Evolutionary conservation across 441 rosid genomes (phyloP).

Genomic region (Metrosideros polymorpha): DNA sequence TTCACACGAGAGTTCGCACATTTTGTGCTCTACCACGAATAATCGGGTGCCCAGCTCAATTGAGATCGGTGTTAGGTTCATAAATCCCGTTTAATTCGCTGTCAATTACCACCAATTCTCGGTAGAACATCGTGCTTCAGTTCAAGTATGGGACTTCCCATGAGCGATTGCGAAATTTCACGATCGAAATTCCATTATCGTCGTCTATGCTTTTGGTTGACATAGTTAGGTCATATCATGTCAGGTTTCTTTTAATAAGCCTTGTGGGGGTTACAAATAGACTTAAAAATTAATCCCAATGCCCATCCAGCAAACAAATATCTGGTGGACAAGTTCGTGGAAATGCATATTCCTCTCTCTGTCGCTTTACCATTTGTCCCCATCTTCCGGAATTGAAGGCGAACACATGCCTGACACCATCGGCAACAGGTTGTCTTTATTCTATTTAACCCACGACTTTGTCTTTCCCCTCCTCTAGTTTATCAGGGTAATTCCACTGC

Average conservation of each 20-base stretch:
- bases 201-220: too few species aligned
- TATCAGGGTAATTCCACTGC: not conserved
- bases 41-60: too few species aligned
- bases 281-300: not conserved
- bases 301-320: not conserved
- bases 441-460: not conserved
- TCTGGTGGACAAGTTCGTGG: not conserved
- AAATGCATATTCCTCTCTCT: not conserved
- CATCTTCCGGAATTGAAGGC: not conserved
- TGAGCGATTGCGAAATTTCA: too few species aligned
- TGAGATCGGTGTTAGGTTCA: too few species aligned
- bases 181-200: too few species aligned
- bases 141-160: too few species aligned
- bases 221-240: not conserved
- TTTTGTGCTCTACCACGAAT: too few species aligned
- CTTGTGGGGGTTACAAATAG: not conserved
- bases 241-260: not conserved
- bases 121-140: too few species aligned
- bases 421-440: not conserved
- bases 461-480: not conserved
- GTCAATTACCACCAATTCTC: too few species aligned
- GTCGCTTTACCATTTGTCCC: not conserved
- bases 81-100: too few species aligned
- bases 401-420: not conserved
- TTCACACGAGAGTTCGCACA: too few species aligned